A percentile compares a stretch with the other conserved stretches of the same genome.
phyloP scores from a whole-genome alignment of 257 asterid genomes.

The Lavandula angustifolia region DNA sequence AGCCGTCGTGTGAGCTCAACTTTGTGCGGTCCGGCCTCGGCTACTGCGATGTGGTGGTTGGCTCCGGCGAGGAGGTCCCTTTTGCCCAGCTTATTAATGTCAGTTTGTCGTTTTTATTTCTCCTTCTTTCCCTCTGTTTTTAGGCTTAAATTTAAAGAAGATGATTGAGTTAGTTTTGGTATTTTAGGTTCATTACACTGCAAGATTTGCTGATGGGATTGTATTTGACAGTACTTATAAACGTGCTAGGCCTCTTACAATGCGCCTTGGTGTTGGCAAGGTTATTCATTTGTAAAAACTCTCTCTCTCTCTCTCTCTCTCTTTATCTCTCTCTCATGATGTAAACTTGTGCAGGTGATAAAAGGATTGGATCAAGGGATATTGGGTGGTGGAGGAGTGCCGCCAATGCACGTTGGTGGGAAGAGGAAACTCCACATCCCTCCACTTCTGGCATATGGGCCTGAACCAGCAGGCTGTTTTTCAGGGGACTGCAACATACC shows the following conservation, averaged over 20 bases:
- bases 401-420: conserved; percentile 94
- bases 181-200: conserved; percentile 79
- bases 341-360: conserved; percentile 51
- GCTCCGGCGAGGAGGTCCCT: conserved; percentile 78
- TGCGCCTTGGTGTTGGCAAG: conserved; percentile 92
- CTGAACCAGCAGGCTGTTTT: too few species aligned
- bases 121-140: too few species aligned
- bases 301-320: too few species aligned
- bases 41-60: conserved; percentile 74
- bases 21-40: conserved; percentile 82
- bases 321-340: too few species aligned
- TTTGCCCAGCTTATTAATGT: conserved; percentile 71
- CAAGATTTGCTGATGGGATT: conserved; percentile 80
- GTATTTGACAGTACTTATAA: conserved; percentile 85
- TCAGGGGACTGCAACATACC: conserved; percentile 94
- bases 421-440: conserved; percentile 84
- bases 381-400: conserved; percentile 90
- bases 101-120: too few species aligned
- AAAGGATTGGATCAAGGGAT: conserved; percentile 93
- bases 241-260: conserved; percentile 82
- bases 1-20: conserved; percentile 78
- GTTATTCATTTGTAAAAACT: conserved; percentile 29
- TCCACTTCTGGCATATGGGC: conserved; percentile 83
- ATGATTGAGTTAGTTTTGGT: too few species aligned
- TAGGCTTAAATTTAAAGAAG: background rate